Percentiles rank a stretch among this genome's conserved stretches.
These are phyloP conservation scores for Trichoderma sp. DNA, from an alignment of 2,329 filamentous ascomycete species.

Conservation along the genomic window DNA sequence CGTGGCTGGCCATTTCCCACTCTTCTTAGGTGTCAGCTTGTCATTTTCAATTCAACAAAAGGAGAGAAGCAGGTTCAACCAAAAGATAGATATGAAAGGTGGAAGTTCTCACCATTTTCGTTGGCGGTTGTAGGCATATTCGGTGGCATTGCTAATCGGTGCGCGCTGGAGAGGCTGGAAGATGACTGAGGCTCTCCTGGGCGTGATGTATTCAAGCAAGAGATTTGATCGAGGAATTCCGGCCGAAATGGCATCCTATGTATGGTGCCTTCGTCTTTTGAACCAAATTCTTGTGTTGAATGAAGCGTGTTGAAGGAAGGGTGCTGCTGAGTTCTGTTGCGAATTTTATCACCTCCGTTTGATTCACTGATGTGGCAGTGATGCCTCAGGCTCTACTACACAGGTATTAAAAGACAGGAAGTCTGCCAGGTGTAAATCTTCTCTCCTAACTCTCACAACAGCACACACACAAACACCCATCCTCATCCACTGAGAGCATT, in stretches of 20 bases:
- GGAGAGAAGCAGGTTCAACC: neutral
- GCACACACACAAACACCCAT: neutral
- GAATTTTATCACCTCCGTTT: neutral
- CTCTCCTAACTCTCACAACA: no score
- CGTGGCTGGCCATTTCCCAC: no score
- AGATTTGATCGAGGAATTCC: accelerated
- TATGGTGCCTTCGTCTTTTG: neutral
- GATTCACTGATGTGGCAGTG: no score
- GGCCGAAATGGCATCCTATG: neutral
- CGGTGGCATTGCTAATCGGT: neutral
- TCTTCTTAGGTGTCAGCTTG: neutral
- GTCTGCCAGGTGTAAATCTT: no score
- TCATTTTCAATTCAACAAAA: neutral
- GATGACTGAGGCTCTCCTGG: neutral
- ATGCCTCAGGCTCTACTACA: neutral
- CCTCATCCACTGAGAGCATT: neutral
- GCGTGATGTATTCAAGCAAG: neutral
- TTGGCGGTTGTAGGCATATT: neutral
- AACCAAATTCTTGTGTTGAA: no score
- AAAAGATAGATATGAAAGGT: neutral
- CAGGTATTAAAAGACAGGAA: no score
- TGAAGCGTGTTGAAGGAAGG: no score
- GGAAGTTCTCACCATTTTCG: neutral
- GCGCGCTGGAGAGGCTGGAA: no score
- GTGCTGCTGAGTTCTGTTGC: neutral